phyloP scores from a whole-genome alignment of 257 asterid species.

The Capsicum chinense region DNA sequence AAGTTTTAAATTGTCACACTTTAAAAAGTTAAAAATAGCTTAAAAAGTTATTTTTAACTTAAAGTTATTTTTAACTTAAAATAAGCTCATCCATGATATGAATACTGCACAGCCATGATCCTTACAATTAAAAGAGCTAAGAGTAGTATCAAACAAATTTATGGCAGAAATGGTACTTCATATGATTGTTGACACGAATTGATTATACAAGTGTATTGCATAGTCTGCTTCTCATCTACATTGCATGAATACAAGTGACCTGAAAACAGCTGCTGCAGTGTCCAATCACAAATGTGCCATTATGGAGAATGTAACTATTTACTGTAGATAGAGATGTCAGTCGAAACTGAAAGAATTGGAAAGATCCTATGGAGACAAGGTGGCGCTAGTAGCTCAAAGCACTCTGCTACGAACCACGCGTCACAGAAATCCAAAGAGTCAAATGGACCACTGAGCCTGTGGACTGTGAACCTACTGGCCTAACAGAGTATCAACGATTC shows the following conservation, averaged over 20 bases:
- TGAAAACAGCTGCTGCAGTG: not conserved
- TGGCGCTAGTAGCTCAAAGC: not conserved
- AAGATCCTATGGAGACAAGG: not conserved
- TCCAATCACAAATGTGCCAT: not conserved
- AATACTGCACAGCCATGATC: too few relatives aligned
- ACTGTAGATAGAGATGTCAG: not conserved
- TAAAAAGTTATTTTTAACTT: too few relatives aligned
- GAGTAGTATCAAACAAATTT: not conserved
- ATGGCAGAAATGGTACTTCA: not conserved
- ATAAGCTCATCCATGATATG: too few relatives aligned
- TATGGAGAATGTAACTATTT: not conserved
- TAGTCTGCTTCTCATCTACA: not conserved
- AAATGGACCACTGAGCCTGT: slow-evolving; percentile 18
- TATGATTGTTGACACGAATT: not conserved
- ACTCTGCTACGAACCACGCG: not conserved
- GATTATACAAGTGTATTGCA: not conserved
- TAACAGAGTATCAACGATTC: not conserved
- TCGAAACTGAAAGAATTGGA: slow-evolving; percentile 14
- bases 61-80: too few relatives aligned
- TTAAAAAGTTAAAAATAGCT: too few relatives aligned
- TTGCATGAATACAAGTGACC: not conserved
- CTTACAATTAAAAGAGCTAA: not conserved
- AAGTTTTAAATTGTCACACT: too few relatives aligned
- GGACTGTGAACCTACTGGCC: not conserved
- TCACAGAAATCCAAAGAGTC: not conserved